Conservation (phyloP, 1,284 basidiomycete genomes). For the Ceratobasidium theobromae region DNA sequence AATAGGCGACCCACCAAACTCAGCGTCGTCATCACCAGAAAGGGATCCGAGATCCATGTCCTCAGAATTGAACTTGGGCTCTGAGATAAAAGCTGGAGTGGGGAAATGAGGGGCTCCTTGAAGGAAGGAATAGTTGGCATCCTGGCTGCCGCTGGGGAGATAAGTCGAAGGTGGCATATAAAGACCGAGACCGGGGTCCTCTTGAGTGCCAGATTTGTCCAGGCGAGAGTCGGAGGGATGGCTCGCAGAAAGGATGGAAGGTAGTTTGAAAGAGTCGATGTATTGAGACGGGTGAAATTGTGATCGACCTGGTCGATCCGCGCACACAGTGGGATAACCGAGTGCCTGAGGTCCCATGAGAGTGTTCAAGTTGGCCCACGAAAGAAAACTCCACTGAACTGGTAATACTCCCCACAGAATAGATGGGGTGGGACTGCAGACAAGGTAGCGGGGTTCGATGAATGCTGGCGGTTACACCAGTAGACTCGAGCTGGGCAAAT, state of each 20-base stretch:
- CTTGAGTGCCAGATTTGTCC: background rate
- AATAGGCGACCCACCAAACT: background rate
- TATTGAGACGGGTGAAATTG: constrained; percentile 12
- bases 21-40: constrained; percentile 22
- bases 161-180: constrained; percentile 8
- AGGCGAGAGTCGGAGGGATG: background rate
- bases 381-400: background rate
- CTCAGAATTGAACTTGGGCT: constrained; percentile 3
- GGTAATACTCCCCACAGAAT: constrained; percentile 3
- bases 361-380: constrained; percentile 4
- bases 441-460: constrained; percentile 1
- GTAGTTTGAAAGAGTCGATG: constrained; percentile 17
- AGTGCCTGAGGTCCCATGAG: constrained; percentile 13
- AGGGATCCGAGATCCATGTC: constrained; percentile 12
- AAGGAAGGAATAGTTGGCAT: constrained; percentile 18
- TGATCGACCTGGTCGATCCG: background rate
- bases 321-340: background rate
- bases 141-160: constrained; percentile 17
- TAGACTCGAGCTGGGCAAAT: background rate
- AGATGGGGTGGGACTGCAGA: constrained; percentile 4
- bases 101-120: constrained; percentile 14
- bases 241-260: constrained; percentile 16
- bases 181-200: background rate
- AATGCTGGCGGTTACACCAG: constrained; percentile 17
- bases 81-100: background rate